These are phyloP conservation scores for Melocanna baccifera DNA, from an alignment of 176 grass and related monocot species.

Conservation along the genomic window DNA sequence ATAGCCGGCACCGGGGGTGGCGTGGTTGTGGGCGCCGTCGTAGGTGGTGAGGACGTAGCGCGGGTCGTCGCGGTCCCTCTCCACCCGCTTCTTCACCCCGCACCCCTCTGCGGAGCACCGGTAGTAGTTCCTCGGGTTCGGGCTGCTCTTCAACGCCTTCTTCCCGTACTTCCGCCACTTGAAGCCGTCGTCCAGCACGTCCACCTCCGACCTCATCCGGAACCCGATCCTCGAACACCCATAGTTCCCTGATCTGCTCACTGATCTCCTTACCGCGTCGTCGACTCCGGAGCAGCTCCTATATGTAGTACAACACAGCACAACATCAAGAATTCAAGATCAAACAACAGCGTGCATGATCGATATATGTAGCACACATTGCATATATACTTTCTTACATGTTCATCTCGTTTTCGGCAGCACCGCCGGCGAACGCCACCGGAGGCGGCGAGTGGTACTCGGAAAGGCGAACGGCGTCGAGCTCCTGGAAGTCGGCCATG, in stretches of 20 bases:
- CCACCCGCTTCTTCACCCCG: slow-evolving; percentile 88
- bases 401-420: not conserved
- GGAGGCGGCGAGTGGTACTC: not conserved
- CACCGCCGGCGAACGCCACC: not conserved
- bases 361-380: not conserved
- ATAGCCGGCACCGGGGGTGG: slow-evolving; percentile 2
- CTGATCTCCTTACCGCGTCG: not conserved
- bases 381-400: not conserved
- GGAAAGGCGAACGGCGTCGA: not conserved
- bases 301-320: not conserved
- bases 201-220: slow-evolving; percentile 77
- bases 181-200: slow-evolving; percentile 89
- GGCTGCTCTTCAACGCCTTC: slow-evolving; percentile 92
- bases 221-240: slow-evolving; percentile 56
- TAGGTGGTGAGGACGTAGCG: slow-evolving; percentile 82
- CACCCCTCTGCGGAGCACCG: slow-evolving; percentile 67
- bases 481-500: not conserved
- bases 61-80: slow-evolving; percentile 67
- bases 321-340: not conserved
- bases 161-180: slow-evolving; percentile 99
- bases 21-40: slow-evolving; percentile 91
- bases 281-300: not conserved
- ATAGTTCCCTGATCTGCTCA: not conserved
- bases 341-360: not conserved
- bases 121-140: slow-evolving; percentile 95